A percentile compares a stretch with the other conserved stretches of the same genome.
Evolutionary conservation across 208 protist species (phyloP).

Genomic region (Balamuthia mandrillaris): DNA sequence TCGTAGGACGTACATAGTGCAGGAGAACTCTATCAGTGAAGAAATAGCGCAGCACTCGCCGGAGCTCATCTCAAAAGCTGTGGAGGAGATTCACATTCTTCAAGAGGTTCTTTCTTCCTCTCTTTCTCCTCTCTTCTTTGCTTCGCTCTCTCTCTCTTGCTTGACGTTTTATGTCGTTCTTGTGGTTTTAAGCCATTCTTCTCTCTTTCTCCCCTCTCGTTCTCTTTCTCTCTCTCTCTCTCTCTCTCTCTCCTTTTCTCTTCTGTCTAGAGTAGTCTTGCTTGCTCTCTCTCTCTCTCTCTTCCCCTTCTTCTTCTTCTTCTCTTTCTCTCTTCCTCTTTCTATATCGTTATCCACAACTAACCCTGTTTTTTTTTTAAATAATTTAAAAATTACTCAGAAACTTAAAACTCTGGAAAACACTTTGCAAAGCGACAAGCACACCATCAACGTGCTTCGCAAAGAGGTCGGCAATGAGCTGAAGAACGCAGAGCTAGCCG

Average conservation of each 20-base stretch:
- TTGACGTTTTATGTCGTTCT: no score
- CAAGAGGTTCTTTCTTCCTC: background rate
- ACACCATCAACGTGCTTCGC: background rate
- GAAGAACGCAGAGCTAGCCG: constrained; percentile 18
- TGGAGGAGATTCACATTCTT: background rate
- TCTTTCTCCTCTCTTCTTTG: no score
- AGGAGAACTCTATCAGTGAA: constrained; percentile 19
- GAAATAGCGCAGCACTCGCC: constrained; percentile 16
- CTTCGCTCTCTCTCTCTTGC: no score
- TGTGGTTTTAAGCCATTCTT: no score
- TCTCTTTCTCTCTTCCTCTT: no score
- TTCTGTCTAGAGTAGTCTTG: no score
- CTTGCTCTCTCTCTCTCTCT: no score
- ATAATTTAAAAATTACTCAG: background rate
- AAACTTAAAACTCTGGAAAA: background rate
- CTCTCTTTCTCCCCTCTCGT: no score
- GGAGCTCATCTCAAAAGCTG: background rate
- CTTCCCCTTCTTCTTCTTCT: no score
- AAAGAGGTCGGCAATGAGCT: background rate
- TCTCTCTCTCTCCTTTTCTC: no score
- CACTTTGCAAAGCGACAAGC: constrained; percentile 5
- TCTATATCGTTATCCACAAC: background rate
- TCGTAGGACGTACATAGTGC: constrained; percentile 1
- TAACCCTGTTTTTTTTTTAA: background rate
- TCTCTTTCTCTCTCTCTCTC: no score